Base-by-base conservation (phyloP, 306 rosid species). In the Rosa multiflora region DNA sequence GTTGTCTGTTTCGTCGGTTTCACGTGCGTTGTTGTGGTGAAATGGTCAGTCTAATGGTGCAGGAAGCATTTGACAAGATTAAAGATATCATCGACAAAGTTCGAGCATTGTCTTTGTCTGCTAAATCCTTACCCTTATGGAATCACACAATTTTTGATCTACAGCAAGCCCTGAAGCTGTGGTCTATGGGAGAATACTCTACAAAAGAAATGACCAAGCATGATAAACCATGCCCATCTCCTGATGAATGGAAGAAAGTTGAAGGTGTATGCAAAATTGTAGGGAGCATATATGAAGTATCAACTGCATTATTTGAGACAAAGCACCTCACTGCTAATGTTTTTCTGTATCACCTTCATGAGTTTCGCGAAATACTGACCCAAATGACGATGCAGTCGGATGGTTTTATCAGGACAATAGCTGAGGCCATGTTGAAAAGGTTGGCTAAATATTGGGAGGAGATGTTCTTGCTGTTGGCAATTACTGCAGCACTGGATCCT, bases 401-500 rank as follows among this genome's bases (percentile, higher is more conserved):
- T 48, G 43, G 59, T 64, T 79, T 79, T 73, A 67, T 37, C 26
- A 32, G 48, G 42, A 53, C 39, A 61, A 42, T 63, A 11, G 78
- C 72, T 17, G 20, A 40, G 10, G 73, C 37, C 46, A 62, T 79
- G 83, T 32, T 72, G 66, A 7, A 52, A 59, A 62, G 67, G 21
- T 44, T 64, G 11, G 56, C 10, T 5, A 49, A 79, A 67, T 79
- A 73, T 23, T 73, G 78, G 78, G 70, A 79, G 0, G 67, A 51
- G 44, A 79, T 17, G 67, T 79, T 79, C 74, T 49, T 73, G 74
- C 44, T 73, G 32, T 49, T 73, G 78, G 68, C 83, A 1, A 79
- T 79, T 6, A 15, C 78, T 63, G 78, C 74, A 17, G 83, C 6
- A 49, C 23, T 79, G 74, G 78, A 79, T 67, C 78, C 78, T 72